phyloP scores from a whole-genome alignment of 257 asterid species.

The Coffea eugenioides region DNA sequence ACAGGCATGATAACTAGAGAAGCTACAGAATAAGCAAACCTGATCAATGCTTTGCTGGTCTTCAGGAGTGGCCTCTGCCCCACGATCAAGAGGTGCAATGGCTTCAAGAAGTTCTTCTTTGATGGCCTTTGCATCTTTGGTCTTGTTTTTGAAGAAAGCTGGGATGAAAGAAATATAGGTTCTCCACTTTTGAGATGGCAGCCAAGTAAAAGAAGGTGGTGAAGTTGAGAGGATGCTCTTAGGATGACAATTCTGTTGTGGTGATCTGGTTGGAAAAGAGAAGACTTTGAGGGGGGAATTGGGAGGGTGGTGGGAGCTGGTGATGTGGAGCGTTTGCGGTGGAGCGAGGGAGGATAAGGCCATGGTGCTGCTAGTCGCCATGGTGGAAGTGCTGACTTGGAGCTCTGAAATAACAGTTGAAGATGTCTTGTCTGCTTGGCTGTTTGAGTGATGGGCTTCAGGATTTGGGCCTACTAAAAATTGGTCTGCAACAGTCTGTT shows the following conservation, averaged over 20 bases:
- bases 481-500: not conserved
- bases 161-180: conserved; percentile 66
- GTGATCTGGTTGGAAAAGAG: conserved; percentile 21
- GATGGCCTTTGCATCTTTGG: conserved; percentile 48
- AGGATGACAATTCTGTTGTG: conserved; percentile 8
- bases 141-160: conserved; percentile 48
- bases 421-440: too few relatives aligned
- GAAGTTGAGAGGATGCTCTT: conserved; percentile 2
- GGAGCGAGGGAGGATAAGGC: conserved; percentile 61
- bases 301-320: conserved; percentile 16
- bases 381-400: conserved; percentile 16
- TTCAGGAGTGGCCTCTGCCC: conserved; percentile 84
- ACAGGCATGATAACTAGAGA: not conserved
- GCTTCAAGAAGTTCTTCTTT: conserved; percentile 83
- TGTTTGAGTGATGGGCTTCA: not conserved
- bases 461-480: not conserved
- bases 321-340: conserved; percentile 13
- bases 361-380: conserved; percentile 35
- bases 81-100: conserved; percentile 82
- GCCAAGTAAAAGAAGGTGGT: not conserved
- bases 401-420: not conserved
- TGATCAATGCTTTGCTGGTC: conserved; percentile 62
- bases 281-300: conserved; percentile 15
- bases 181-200: conserved; percentile 49
- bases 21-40: conserved; percentile 28